These are phyloP conservation scores for Rutstroemia sp. DNA, from an alignment of 2,329 filamentous ascomycete species.

Conservation along the genomic window DNA sequence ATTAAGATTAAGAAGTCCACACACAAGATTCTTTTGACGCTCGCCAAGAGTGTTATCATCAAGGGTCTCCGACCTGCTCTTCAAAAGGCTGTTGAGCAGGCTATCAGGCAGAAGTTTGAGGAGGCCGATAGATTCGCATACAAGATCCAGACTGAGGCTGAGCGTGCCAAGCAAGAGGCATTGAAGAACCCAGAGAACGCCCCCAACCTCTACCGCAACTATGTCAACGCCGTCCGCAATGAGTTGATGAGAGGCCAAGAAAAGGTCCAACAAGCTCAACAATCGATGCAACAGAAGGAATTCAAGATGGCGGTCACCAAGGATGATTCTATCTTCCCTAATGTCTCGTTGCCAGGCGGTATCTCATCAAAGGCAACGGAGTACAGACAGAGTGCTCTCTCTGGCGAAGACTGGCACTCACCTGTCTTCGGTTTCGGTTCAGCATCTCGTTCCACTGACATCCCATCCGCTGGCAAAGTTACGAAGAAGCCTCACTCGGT, in stretches of 20 bases:
- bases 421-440: conserved; percentile 84
- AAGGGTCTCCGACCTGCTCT: conserved; percentile 77
- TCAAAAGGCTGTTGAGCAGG: conserved; percentile 77
- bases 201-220: conserved; percentile 81
- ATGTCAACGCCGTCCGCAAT: conserved; percentile 68
- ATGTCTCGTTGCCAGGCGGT: conserved; percentile 77
- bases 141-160: conserved; percentile 75
- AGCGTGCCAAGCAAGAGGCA: conserved; percentile 57
- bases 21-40: conserved; percentile 81
- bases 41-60: conserved; percentile 83
- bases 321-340: conserved; percentile 86
- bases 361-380: conserved; percentile 92
- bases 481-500: conserved; percentile 43
- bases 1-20: conserved; percentile 92
- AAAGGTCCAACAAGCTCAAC: conserved; percentile 68
- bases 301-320: conserved; percentile 80
- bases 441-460: conserved; percentile 62
- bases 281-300: conserved; percentile 63
- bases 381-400: conserved; percentile 78
- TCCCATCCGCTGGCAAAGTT: conserved; percentile 52
- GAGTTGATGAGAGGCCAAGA: conserved; percentile 68
- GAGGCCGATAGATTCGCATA: conserved; percentile 67
- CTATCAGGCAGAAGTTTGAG: conserved; percentile 74
- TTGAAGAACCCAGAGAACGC: conserved; percentile 45
- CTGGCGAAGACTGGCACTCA: conserved; percentile 92